Evolutionary conservation across 2,329 filamentous ascomycete genomes (phyloP).

Genomic region (Stachybotrys elegans): DNA sequence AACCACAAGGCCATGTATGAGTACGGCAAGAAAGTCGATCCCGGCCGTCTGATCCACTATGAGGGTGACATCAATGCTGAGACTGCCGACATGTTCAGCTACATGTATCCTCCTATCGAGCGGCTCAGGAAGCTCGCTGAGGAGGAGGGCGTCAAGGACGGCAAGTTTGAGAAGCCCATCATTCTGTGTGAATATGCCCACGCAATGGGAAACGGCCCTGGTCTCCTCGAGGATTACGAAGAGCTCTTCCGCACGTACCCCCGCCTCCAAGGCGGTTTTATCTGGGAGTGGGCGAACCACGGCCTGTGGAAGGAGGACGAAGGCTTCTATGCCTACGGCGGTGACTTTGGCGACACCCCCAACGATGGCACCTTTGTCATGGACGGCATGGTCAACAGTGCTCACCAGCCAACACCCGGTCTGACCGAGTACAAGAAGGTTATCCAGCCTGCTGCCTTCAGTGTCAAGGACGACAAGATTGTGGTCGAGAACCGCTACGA

Average conservation of each 20-base stretch:
- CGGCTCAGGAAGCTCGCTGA: conserved; percentile 41
- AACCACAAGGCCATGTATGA: conserved; percentile 67
- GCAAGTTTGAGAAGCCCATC: conserved; percentile 50
- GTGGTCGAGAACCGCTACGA: conserved; percentile 44
- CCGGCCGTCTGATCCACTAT: conserved; percentile 58
- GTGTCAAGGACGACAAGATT: conserved; percentile 29
- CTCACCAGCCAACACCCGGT: conserved; percentile 52
- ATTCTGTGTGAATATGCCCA: conserved; percentile 54
- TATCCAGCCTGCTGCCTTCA: conserved; percentile 47
- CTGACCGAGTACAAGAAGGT: conserved; percentile 53
- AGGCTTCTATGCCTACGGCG: conserved; percentile 49
- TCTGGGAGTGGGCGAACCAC: conserved; percentile 65
- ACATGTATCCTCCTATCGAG: conserved; percentile 59
- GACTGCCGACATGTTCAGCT: conserved; percentile 60
- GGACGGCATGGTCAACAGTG: conserved; percentile 51
- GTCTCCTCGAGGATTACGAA: conserved; percentile 63
- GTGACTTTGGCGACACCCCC: conserved; percentile 56
- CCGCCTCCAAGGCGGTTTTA: conserved; percentile 60
- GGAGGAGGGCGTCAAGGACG: conserved; percentile 37
- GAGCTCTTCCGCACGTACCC: conserved; percentile 56
- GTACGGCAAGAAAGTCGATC: conserved; percentile 53
- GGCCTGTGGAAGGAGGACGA: conserved; percentile 44
- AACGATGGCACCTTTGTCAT: conserved; percentile 59
- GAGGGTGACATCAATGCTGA: conserved; percentile 57
- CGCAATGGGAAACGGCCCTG: conserved; percentile 73